A percentile compares a stretch with the other conserved stretches of the same genome.
Conservation (phyloP, 495 filamentous ascomycete species). For the Parathielavia appendiculata region DNA sequence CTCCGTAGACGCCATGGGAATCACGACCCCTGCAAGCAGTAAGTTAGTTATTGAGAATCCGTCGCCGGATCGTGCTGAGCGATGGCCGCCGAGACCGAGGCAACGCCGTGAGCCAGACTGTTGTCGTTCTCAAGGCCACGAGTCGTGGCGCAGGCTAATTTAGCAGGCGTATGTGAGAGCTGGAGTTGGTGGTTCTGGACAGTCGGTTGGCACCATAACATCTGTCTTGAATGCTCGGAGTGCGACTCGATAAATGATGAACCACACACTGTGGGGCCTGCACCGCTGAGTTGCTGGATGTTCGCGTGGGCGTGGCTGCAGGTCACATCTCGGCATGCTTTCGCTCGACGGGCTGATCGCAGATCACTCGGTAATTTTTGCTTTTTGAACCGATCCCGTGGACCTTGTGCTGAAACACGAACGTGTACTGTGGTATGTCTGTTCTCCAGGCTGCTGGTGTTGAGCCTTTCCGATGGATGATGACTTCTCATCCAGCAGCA, state of each 20-base stretch:
- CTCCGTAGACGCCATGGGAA: too few species aligned
- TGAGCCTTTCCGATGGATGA: too few species aligned
- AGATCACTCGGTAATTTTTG: constrained; percentile 19
- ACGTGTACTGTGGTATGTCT: neutral
- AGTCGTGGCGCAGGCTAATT: too few species aligned
- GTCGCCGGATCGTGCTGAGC: too few species aligned
- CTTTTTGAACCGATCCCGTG: neutral
- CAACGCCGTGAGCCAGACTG: too few species aligned
- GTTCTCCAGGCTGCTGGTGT: too few species aligned
- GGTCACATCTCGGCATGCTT: neutral
- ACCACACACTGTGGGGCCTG: neutral
- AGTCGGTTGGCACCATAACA: neutral
- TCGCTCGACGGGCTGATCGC: neutral
- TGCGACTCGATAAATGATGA: neutral
- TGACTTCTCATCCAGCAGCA: too few species aligned
- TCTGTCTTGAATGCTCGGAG: neutral
- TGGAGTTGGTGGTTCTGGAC: neutral
- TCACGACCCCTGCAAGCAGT: too few species aligned
- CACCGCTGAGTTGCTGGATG: neutral
- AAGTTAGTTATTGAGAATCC: too few species aligned
- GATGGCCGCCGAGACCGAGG: too few species aligned
- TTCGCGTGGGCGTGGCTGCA: neutral
- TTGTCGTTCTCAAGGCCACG: too few species aligned
- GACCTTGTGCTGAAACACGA: constrained; percentile 1
- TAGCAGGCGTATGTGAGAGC: too few species aligned